phyloP scores from a whole-genome alignment of 148 eudicot genomes.

The Fagopyrum esculentum region DNA sequence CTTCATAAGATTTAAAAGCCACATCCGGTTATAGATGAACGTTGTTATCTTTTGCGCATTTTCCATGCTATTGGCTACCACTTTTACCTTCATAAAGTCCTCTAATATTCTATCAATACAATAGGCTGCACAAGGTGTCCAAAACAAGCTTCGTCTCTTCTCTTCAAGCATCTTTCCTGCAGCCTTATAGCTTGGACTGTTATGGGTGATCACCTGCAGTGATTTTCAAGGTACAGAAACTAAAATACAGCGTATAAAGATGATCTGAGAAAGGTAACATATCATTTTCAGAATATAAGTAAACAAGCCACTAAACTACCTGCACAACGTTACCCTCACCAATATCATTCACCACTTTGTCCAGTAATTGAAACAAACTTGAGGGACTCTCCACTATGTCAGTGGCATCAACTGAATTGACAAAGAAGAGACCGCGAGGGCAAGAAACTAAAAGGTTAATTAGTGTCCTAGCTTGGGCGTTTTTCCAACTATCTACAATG shows the following conservation, averaged over 20 bases:
- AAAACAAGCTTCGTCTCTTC: constrained; percentile 62
- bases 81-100: constrained; percentile 62
- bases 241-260: neutral
- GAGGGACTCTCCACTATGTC: constrained; percentile 56
- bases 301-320: constrained; percentile 35
- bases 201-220: constrained; percentile 74
- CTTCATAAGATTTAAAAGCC: constrained; percentile 72
- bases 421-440: constrained; percentile 87
- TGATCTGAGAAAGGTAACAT: neutral
- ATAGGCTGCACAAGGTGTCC: constrained; percentile 89
- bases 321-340: constrained; percentile 92
- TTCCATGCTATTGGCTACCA: constrained; percentile 72
- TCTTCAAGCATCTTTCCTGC: constrained; percentile 99
- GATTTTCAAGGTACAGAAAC: constrained; percentile 8
- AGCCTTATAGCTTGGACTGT: constrained; percentile 64
- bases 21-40: constrained; percentile 69
- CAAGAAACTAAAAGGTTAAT: constrained; percentile 80
- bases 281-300: neutral
- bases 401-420: constrained; percentile 71
- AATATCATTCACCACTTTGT: constrained; percentile 79
- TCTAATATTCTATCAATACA: constrained; percentile 76
- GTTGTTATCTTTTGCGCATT: constrained; percentile 73
- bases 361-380: constrained; percentile 62
- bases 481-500: constrained; percentile 90
- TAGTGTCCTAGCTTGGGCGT: constrained; percentile 51